Evolutionary conservation across 306 rosid genomes (phyloP).

Genomic region (Trichosanthes cucumerina): DNA sequence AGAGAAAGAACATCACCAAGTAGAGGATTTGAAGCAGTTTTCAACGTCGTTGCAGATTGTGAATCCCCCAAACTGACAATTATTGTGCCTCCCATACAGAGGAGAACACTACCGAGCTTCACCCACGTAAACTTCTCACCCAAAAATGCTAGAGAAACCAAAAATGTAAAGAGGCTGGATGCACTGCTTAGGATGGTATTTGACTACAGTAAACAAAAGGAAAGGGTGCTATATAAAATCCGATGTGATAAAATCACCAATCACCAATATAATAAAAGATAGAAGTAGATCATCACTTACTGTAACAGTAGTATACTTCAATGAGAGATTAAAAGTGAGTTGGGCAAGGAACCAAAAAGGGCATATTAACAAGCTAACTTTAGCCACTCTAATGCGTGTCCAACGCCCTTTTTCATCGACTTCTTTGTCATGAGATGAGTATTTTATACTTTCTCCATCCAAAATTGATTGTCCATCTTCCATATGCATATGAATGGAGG

Average conservation of each 20-base stretch:
- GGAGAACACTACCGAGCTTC: slow-evolving; percentile 80
- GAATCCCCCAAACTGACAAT: slow-evolving; percentile 92
- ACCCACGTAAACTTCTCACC: slow-evolving; percentile 87
- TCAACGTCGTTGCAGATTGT: slow-evolving; percentile 6
- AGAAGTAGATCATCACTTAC: slow-evolving; percentile 34
- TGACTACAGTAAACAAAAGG: slow-evolving; percentile 48
- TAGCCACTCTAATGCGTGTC: slow-evolving; percentile 74
- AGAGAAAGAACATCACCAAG: slow-evolving; percentile 83
- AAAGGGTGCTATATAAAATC: slow-evolving; percentile 17
- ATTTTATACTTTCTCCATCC: slow-evolving; percentile 6
- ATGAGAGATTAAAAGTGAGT: slow-evolving; percentile 74
- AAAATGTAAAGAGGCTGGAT: slow-evolving; percentile 89
- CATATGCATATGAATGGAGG: slow-evolving; percentile 23
- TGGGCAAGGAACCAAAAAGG: slow-evolving; percentile 96
- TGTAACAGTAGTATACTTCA: slow-evolving; percentile 92
- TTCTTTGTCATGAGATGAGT: slow-evolving; percentile 18
- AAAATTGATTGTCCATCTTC: slow-evolving; percentile 26
- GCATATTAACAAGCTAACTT: slow-evolving; percentile 76
- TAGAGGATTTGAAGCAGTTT: slow-evolving; percentile 66
- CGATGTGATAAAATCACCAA: not conserved
- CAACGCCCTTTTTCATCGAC: slow-evolving; percentile 81
- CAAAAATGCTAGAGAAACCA: slow-evolving; percentile 83
- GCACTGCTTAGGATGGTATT: slow-evolving; percentile 96
- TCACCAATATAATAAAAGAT: not conserved
- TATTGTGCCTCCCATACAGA: slow-evolving; percentile 93